Conservation (phyloP, 768 basidiomycete species). For the Lactarius deliciosus region DNA sequence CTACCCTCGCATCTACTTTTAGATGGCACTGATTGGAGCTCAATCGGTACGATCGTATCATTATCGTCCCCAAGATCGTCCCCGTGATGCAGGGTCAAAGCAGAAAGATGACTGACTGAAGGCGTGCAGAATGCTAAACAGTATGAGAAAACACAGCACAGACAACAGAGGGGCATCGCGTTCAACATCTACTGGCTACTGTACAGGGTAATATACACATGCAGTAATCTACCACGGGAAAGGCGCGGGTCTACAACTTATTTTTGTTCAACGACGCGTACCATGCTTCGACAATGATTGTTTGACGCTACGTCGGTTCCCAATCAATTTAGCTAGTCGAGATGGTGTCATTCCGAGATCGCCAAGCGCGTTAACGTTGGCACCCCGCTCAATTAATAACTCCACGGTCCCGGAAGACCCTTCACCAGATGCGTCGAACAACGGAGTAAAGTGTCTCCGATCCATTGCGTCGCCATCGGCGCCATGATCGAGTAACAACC, state of each 20-base stretch:
- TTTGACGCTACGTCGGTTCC: not conserved
- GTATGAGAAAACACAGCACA: not conserved
- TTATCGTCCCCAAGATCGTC: too few species aligned
- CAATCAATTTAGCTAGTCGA: not conserved
- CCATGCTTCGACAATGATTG: not conserved
- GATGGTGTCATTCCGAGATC: not conserved
- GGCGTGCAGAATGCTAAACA: too few species aligned
- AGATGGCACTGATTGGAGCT: too few species aligned
- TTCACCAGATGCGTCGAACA: not conserved
- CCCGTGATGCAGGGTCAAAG: too few species aligned
- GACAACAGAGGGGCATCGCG: not conserved
- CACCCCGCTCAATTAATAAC: not conserved
- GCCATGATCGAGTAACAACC: not conserved
- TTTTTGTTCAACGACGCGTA: not conserved
- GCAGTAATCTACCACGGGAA: not conserved
- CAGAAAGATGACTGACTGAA: too few species aligned
- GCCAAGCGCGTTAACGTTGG: not conserved
- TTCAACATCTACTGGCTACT: not conserved
- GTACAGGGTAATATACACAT: not conserved
- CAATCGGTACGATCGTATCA: too few species aligned
- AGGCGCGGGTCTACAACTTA: too few species aligned
- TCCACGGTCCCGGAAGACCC: not conserved
- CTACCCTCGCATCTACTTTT: too few species aligned
- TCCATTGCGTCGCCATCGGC: not conserved
- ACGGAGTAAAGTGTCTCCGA: not conserved